A percentile compares a stretch with the other conserved stretches of the same genome.
Evolutionary conservation across 2,329 filamentous ascomycete genomes (phyloP).

Genomic region (Colletotrichum aenigma): DNA sequence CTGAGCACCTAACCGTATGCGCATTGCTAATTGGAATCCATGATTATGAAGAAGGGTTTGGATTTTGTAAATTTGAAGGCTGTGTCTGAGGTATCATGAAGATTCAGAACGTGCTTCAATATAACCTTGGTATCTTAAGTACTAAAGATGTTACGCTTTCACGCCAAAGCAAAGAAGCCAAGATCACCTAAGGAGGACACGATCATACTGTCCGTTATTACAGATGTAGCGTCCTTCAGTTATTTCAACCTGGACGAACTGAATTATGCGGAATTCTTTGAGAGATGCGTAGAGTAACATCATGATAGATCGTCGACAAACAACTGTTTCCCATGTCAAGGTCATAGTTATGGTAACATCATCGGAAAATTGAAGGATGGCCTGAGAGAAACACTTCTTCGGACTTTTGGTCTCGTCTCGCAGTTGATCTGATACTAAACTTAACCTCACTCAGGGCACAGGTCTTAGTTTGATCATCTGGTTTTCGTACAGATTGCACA

Average conservation of each 20-base stretch:
- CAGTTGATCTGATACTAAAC: not conserved
- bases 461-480: not conserved
- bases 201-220: not conserved
- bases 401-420: not conserved
- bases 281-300: fast-evolving
- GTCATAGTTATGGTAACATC: not conserved
- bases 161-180: not conserved
- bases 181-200: not conserved
- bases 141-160: no score
- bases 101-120: no score
- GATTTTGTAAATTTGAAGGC: no score
- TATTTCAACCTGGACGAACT: not conserved
- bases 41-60: no score
- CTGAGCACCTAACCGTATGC: no score
- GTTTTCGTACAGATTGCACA: not conserved
- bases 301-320: not conserved
- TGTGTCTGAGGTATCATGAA: no score
- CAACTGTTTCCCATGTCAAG: not conserved
- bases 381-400: not conserved
- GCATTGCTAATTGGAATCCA: no score
- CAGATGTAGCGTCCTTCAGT: not conserved
- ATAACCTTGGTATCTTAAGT: no score
- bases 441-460: not conserved
- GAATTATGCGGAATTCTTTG: not conserved
- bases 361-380: not conserved